Conservation (phyloP, 164 flowering plant genomes). For the Piper betle region DNA sequence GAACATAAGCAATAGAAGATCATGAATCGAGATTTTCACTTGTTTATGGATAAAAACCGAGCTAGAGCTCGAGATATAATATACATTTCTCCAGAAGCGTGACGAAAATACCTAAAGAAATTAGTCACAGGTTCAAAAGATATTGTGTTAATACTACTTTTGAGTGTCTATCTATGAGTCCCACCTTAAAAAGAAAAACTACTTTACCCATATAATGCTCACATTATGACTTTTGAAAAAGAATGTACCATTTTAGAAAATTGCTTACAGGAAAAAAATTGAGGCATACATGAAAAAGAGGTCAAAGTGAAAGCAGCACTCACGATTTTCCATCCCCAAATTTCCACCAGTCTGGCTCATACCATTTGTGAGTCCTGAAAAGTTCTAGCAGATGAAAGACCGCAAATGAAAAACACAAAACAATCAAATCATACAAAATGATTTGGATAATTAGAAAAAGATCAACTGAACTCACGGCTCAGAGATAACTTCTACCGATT, state of each 20-base stretch:
- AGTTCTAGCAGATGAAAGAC: conserved; percentile 5
- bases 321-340: conserved; percentile 91
- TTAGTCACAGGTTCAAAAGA: not conserved
- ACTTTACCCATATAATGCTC: not conserved
- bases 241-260: not conserved
- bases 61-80: conserved; percentile 81
- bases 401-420: not conserved
- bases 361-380: conserved; percentile 78
- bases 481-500: conserved; percentile 74
- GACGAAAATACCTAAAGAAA: conserved; percentile 64
- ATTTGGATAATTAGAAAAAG: not conserved
- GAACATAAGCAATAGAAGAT: no score
- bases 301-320: conserved; percentile 16
- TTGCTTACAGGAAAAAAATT: not conserved
- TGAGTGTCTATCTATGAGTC: not conserved
- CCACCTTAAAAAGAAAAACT: not conserved
- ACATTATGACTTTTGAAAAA: not conserved
- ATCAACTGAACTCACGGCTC: conserved; percentile 36
- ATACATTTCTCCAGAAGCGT: conserved; percentile 91
- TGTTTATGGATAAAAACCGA: conserved; percentile 75
- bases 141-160: not conserved
- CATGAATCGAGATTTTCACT: conserved; percentile 20
- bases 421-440: not conserved
- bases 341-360: conserved; percentile 99
- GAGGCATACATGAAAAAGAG: not conserved